A percentile compares a stretch with the other conserved stretches of the same genome.
phyloP scores from a whole-genome alignment of 176 grass and related monocot species.

The Carex myosuroides region DNA sequence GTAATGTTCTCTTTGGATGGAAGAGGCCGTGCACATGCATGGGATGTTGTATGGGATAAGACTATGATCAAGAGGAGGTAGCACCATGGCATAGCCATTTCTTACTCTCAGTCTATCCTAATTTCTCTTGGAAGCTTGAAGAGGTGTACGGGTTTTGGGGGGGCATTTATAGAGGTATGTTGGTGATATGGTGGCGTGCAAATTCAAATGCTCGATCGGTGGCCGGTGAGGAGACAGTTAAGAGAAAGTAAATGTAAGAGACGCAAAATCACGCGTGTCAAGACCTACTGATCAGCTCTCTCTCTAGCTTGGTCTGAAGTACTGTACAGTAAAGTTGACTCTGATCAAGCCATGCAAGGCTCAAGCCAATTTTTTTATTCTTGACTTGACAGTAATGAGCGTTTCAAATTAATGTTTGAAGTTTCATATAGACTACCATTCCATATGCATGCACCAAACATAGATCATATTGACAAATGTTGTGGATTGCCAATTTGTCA shows the following conservation, averaged over 20 bases:
- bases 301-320: not conserved
- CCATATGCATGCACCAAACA: no score
- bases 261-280: conserved; percentile 7
- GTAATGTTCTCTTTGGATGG: not conserved
- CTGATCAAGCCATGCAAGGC: not conserved
- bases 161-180: not conserved
- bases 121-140: not conserved
- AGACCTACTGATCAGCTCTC: not conserved
- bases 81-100: conserved; percentile 4
- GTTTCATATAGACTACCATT: no score
- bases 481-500: no score
- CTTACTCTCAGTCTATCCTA: not conserved
- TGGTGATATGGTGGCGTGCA: not conserved
- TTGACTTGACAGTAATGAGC: no score
- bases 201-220: not conserved
- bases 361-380: not conserved
- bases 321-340: not conserved
- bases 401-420: no score
- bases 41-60: not conserved
- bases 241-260: conserved; percentile 10
- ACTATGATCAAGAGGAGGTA: not conserved
- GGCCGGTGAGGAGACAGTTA: not conserved
- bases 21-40: not conserved
- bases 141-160: not conserved
- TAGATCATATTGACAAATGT: no score